Conservation (phyloP, 768 basidiomycete genomes). For the Auriscalpium vulgare region DNA sequence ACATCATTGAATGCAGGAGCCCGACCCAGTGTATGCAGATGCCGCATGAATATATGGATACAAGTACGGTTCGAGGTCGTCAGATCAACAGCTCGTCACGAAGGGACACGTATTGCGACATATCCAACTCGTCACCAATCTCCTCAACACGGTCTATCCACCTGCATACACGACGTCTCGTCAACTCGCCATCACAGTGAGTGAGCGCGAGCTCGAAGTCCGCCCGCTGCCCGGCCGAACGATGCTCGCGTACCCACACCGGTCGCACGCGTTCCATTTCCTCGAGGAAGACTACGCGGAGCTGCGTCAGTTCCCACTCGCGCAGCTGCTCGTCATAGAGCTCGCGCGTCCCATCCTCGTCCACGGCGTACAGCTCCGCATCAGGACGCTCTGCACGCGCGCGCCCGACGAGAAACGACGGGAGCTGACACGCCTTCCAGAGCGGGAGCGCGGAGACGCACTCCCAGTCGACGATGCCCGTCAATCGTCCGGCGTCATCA, state of each 20-base stretch:
- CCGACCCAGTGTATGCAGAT: too few species aligned
- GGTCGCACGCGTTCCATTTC: not conserved
- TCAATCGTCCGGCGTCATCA: not conserved
- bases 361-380: not conserved
- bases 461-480: not conserved
- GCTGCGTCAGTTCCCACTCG: not conserved
- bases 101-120: not conserved
- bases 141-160: not conserved
- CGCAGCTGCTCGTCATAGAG: not conserved
- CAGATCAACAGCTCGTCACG: not conserved
- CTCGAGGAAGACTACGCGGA: not conserved
- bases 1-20: too few species aligned
- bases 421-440: not conserved
- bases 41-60: too few species aligned
- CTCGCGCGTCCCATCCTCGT: not conserved
- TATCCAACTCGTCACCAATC: not conserved
- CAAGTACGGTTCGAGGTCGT: not conserved
- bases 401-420: not conserved
- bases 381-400: not conserved
- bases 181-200: not conserved
- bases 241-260: not conserved
- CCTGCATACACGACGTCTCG: not conserved
- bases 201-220: not conserved
- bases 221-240: not conserved
- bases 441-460: constrained; percentile 1